Evolutionary conservation across 495 filamentous ascomycete genomes (phyloP).

Genomic region (Tirmania nivea): DNA sequence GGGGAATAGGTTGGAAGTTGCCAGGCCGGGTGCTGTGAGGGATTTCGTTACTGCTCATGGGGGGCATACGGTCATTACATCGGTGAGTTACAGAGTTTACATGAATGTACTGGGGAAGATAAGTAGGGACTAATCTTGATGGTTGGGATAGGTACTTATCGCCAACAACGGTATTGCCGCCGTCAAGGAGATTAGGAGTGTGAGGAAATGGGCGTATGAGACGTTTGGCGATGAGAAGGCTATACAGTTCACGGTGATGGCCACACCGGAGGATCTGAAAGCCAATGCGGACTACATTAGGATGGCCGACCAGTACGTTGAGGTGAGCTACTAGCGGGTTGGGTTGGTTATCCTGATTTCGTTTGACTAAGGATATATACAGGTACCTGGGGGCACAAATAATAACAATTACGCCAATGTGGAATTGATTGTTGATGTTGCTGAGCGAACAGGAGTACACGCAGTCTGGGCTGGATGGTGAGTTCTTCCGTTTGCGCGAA

Average conservation of each 20-base stretch:
- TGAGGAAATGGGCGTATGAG: conserved; percentile 99
- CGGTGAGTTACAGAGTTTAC: conserved; percentile 35
- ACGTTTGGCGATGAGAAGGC: conserved; percentile 94
- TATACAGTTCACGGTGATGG: conserved; percentile 99
- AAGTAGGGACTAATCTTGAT: not conserved
- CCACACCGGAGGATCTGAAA: conserved; percentile 92
- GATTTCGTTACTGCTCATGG: conserved; percentile 79
- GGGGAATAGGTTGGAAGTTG: conserved; percentile 64
- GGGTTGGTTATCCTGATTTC: not conserved
- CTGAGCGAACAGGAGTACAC: conserved; percentile 96
- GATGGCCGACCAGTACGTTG: conserved; percentile 98
- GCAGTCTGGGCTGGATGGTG: conserved; percentile 98
- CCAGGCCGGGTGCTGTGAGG: conserved; percentile 60
- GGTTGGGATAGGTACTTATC: conserved; percentile 79
- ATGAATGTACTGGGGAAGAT: not conserved
- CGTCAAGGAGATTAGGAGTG: conserved; percentile 94
- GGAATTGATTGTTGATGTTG: conserved; percentile 95
- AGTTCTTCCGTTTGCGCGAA: conserved; percentile 16
- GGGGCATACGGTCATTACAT: conserved; percentile 94
- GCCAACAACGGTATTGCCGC: conserved; percentile 99
- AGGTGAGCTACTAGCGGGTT: conserved; percentile 29
- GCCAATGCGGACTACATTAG: conserved; percentile 98
- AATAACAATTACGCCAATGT: conserved; percentile 99
- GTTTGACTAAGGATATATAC: not conserved
- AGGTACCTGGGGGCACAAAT: conserved; percentile 92